Percentiles rank a stretch among this genome's conserved stretches.
These are phyloP conservation scores for Plasmodium blacklocki DNA, from an alignment of 169 alveolate species.

Conservation along the genomic window DNA sequence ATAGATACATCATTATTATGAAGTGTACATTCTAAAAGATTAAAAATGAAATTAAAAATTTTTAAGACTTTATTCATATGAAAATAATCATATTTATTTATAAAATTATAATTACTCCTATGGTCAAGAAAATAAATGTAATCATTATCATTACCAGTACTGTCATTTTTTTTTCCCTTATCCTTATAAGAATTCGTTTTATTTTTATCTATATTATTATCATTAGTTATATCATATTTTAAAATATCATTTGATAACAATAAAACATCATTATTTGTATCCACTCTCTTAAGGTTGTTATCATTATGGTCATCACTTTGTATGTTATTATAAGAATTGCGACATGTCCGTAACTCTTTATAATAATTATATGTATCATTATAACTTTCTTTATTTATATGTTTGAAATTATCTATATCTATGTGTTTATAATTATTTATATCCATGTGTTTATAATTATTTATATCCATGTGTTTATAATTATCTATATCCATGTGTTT, in stretches of 20 bases:
- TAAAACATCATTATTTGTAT: neutral
- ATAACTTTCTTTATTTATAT: too few species aligned
- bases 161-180: neutral
- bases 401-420: too few species aligned
- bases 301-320: too few species aligned
- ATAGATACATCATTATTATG: conserved; percentile 23
- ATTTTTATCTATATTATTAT: neutral
- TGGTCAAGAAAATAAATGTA: neutral
- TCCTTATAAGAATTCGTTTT: too few species aligned
- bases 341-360: too few species aligned
- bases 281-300: neutral
- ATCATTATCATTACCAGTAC: neutral
- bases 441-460: too few species aligned
- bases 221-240: neutral
- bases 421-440: too few species aligned
- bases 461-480: too few species aligned
- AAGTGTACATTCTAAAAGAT: conserved; percentile 33
- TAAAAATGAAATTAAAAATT: conserved; percentile 54
- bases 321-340: too few species aligned
- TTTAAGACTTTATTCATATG: conserved; percentile 22
- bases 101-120: neutral
- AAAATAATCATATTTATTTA: conserved; percentile 13
- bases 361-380: too few species aligned
- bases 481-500: too few species aligned
- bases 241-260: neutral